A percentile compares a stretch with the other conserved stretches of the same genome.
Conservation (phyloP, 2,329 filamentous ascomycete genomes). For the Colletotrichum liaoningense region DNA sequence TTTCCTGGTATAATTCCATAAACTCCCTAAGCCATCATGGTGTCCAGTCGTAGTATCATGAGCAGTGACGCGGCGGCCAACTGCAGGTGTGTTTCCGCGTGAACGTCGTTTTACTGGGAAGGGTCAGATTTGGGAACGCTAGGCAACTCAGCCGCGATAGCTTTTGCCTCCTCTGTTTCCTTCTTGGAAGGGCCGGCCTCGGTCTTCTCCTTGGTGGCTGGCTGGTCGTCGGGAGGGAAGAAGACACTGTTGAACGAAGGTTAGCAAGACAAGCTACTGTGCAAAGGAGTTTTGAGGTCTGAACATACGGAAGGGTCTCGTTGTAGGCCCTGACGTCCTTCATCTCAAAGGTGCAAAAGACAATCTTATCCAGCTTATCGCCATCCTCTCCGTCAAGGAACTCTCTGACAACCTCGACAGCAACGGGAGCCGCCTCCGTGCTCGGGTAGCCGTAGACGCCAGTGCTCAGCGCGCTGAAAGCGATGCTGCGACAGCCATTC, state of each 20-base stretch:
- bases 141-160: conserved; percentile 45
- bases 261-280: background rate
- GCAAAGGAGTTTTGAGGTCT: background rate
- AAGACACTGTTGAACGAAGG: background rate
- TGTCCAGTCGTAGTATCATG: background rate
- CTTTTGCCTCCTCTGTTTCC: conserved; percentile 40
- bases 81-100: background rate
- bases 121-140: conserved; percentile 50
- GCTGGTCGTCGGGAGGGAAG: conserved; percentile 36
- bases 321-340: conserved; percentile 84
- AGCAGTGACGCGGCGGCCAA: background rate
- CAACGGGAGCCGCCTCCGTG: conserved; percentile 76
- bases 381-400: conserved; percentile 63
- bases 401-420: conserved; percentile 67
- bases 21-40: background rate
- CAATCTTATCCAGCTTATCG: conserved; percentile 73
- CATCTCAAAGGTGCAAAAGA: conserved; percentile 86
- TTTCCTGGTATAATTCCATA: background rate
- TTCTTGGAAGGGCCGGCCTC: conserved; percentile 39
- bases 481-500: conserved; percentile 76
- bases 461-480: conserved; percentile 88
- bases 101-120: background rate
- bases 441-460: conserved; percentile 92
- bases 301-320: conserved; percentile 76
- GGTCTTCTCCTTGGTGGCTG: conserved; percentile 27